These are phyloP conservation scores for Phaeotremella fagi DNA, from an alignment of 768 basidiomycete genomes.

Conservation along the genomic window DNA sequence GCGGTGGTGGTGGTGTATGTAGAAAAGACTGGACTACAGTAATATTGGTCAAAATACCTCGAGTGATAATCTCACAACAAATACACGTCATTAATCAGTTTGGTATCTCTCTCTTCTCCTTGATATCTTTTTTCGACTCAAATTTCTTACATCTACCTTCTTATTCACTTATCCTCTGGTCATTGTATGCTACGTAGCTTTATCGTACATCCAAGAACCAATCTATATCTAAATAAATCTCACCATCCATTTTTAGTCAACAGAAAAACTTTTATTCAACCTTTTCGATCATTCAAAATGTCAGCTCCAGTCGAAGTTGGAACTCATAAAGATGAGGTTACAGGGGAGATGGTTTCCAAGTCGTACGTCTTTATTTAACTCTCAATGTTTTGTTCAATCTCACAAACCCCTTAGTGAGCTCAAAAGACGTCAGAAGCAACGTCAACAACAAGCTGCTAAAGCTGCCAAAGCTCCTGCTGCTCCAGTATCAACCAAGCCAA, in stretches of 20 bases:
- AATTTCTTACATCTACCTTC: not conserved
- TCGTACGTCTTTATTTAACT: constrained; percentile 53
- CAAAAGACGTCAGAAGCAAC: constrained; percentile 85
- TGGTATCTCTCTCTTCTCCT: not conserved
- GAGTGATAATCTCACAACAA: not conserved
- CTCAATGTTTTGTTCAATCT: constrained; percentile 24
- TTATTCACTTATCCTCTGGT: no score
- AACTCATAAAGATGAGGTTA: constrained; percentile 56
- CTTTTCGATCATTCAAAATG: constrained; percentile 33
- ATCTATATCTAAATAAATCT: not conserved
- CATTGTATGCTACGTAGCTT: not conserved
- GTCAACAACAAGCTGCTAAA: constrained; percentile 68
- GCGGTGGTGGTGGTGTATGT: not conserved
- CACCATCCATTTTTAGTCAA: not conserved
- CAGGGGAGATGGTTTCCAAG: constrained; percentile 97
- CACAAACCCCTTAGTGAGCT: constrained; percentile 63
- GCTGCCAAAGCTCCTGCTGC: constrained; percentile 59
- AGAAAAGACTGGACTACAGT: not conserved
- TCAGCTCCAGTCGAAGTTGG: constrained; percentile 44
- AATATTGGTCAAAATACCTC: not conserved
- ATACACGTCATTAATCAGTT: not conserved
- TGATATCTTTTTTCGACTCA: not conserved
- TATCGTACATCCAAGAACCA: not conserved
- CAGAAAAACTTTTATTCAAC: not conserved
- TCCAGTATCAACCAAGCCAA: constrained; percentile 44